Base-by-base conservation (phyloP, 306 rosid genomes). In the Prosopis cineraria region DNA sequence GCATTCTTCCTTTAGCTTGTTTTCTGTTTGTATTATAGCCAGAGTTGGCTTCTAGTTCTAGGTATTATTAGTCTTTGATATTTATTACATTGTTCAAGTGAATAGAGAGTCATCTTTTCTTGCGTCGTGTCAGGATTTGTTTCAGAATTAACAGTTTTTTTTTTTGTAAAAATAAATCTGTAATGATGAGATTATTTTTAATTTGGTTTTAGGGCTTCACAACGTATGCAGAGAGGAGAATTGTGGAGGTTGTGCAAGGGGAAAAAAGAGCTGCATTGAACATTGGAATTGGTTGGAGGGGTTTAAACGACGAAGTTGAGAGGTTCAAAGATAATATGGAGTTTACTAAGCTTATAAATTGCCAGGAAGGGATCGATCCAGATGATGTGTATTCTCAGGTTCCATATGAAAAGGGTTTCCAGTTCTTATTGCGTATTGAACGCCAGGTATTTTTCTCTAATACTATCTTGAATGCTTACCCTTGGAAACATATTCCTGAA, bases 381-480 rank as follows among this genome's bases (percentile, higher is more conserved):
- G 99, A 95, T 16, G 89, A 93, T 79, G 94, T 86, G 14, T 95
- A 90, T 84, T 95, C 99, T 78, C 59, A 66, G 80, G 80, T 95
- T 86, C 99, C 98, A 0, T 95, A 95, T 43, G 99, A 95, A 75
- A 95, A 95, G 82, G 99, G 99, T 77, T 95, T 95, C 80, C 99
- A 95, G 84, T 95, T 93, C 85, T 81, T 95, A 27, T 88, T 89
- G 93, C 99, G 98, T 74, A 88, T 95, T 34, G 99, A 95, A 75
- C 93, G 89, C 4, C 93, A 95, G 96, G 99, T 93, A 65, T 8
- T 40, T 52, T 4, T 47, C 13, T 62, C 59, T 14, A 20, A 50
- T 39, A 58, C 27, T 56, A 56, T 62, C 68, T 33, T 68, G 19
- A 13, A 11, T 52, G 19, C 20, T n/a, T 77, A 19, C 62, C 3